Conservation (phyloP, 2,329 filamentous ascomycete species). For the Colletotrichum chrysophilum region DNA sequence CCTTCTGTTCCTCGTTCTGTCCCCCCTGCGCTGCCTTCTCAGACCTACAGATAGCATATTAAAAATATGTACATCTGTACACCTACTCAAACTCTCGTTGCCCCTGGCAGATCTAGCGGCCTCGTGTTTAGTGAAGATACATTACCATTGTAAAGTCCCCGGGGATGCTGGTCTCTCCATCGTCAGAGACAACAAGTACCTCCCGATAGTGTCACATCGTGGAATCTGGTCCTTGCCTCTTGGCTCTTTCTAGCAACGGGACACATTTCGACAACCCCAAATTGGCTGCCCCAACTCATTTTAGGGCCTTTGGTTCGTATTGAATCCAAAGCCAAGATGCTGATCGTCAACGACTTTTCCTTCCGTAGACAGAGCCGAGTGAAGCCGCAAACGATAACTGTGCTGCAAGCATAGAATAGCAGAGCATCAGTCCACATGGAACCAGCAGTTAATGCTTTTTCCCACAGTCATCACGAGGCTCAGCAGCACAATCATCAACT, state of each 20-base stretch:
- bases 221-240: neutral
- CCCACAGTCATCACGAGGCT: neutral
- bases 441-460: neutral
- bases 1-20: neutral
- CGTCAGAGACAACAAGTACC: neutral
- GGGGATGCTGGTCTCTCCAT: neutral
- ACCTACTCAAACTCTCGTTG: neutral
- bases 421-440: neutral
- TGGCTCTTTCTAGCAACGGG: neutral
- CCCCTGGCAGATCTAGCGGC: slow-evolving; percentile 12
- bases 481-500: neutral
- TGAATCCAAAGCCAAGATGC: neutral
- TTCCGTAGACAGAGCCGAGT: neutral
- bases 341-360: neutral
- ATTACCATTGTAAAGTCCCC: neutral
- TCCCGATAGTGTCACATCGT: neutral
- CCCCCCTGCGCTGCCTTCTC: neutral
- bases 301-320: neutral
- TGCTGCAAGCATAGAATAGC: neutral
- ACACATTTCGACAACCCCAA: slow-evolving; percentile 4
- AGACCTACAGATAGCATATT: neutral
- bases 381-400: neutral
- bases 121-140: slow-evolving; percentile 6
- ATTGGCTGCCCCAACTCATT: neutral
- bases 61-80: neutral